Percentiles rank a stretch among this genome's conserved stretches.
These are phyloP conservation scores for Fonsecaea multimorphosa DNA, from an alignment of 2,329 filamentous ascomycete species.

Conservation along the genomic window DNA sequence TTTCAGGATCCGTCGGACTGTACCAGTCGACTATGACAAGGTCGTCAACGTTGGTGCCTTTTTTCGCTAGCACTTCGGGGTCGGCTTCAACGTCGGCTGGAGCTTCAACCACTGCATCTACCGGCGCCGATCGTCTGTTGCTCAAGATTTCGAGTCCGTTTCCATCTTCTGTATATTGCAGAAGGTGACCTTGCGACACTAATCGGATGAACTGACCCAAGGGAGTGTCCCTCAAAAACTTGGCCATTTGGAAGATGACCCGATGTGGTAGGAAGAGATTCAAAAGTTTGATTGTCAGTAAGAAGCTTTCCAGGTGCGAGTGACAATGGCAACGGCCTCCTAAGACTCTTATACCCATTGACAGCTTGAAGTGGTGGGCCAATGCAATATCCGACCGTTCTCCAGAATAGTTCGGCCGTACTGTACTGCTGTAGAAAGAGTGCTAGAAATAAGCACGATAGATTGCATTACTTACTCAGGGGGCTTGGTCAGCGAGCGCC, in stretches of 20 bases:
- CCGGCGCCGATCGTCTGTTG: background rate
- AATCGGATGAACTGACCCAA: conserved; percentile 9
- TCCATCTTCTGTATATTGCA: conserved; percentile 2
- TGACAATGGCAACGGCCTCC: background rate
- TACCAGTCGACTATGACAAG: conserved; percentile 45
- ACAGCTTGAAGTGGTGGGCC: background rate
- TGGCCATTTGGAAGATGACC: background rate
- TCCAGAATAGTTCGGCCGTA: conserved; percentile 4
- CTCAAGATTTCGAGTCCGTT: conserved; percentile 3
- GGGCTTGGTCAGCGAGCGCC: conserved; percentile 4
- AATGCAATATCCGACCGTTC: background rate
- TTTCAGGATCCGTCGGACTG: conserved; percentile 59
- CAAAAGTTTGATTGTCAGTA: background rate
- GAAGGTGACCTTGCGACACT: background rate
- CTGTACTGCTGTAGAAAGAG: background rate
- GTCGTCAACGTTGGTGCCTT: conserved; percentile 40
- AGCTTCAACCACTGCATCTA: background rate
- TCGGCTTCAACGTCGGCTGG: background rate
- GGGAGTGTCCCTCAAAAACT: conserved; percentile 6
- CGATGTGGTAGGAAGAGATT: background rate
- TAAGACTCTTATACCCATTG: background rate
- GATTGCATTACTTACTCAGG: conserved; percentile 8
- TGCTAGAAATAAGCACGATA: background rate
- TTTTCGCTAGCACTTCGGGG: conserved; percentile 13
- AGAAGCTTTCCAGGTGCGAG: background rate